These are phyloP conservation scores for Scalesia atractyloides DNA, from an alignment of 129 eudicot genomes.

Conservation along the genomic window DNA sequence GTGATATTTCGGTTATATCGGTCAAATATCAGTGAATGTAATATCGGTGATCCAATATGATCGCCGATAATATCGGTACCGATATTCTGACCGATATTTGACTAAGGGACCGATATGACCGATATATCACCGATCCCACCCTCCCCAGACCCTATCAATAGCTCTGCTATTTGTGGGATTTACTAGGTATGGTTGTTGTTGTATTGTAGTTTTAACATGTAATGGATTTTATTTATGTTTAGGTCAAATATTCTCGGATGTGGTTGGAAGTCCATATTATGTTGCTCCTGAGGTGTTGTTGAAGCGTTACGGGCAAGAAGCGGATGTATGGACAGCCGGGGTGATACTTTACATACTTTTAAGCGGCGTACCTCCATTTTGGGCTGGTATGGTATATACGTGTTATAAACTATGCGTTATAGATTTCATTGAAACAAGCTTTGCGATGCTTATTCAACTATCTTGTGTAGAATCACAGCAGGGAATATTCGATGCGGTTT, in stretches of 20 bases:
- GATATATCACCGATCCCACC: no score
- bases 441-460: neutral
- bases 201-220: neutral
- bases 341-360: constrained; percentile 23
- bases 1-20: no score
- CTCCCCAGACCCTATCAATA: no score
- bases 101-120: no score
- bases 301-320: constrained; percentile 20
- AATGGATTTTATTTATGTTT: neutral
- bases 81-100: no score
- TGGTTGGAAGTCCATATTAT: constrained; percentile 20
- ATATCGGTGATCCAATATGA: no score
- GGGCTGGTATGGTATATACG: constrained; percentile 7
- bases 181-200: neutral
- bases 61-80: no score
- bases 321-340: constrained; percentile 18
- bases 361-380: constrained; percentile 20
- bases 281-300: constrained; percentile 25
- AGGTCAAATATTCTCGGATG: constrained; percentile 22
- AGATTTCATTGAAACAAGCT: neutral
- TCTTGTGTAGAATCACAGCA: constrained; percentile 71
- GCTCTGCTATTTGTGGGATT: no score
- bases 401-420: neutral
- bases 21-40: no score
- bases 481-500: constrained; percentile 93